Evolutionary conservation across 2,329 filamentous ascomycete genomes (phyloP).

Genomic region (Dendryphion nanum): DNA sequence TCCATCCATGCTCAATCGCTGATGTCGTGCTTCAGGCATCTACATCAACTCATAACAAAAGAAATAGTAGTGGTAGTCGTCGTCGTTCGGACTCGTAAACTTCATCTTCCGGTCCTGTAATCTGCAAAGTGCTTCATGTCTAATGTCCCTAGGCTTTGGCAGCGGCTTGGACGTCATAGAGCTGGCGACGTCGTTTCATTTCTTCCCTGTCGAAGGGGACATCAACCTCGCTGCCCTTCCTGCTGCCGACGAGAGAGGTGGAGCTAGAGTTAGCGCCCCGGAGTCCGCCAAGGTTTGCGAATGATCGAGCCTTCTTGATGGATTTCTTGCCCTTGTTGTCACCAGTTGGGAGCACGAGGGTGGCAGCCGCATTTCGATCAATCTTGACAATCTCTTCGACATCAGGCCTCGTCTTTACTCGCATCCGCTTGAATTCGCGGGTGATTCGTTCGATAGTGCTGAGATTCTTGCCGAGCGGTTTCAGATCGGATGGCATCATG

Average conservation of each 20-base stretch:
- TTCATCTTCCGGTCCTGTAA: neutral
- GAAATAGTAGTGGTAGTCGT: neutral
- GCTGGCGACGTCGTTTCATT: slow-evolving; percentile 36
- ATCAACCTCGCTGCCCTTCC: slow-evolving; percentile 32
- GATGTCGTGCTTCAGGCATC: too few species aligned
- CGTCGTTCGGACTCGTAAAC: neutral
- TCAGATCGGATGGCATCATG: slow-evolving; percentile 15
- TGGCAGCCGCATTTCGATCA: slow-evolving; percentile 19
- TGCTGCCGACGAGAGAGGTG: slow-evolving; percentile 25
- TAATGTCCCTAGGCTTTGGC: too few species aligned
- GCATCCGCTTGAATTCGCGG: slow-evolving; percentile 59
- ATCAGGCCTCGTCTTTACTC: slow-evolving; percentile 51
- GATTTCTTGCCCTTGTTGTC: slow-evolving; percentile 31
- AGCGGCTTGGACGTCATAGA: too few species aligned
- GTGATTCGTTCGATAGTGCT: slow-evolving; percentile 61
- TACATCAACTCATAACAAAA: too few species aligned
- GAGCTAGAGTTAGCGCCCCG: slow-evolving; percentile 30
- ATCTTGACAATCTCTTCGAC: slow-evolving; percentile 48
- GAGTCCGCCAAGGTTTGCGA: slow-evolving; percentile 26
- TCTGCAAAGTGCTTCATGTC: too few species aligned
- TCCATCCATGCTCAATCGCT: too few species aligned
- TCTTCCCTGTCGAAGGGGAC: slow-evolving; percentile 33
- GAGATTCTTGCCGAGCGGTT: slow-evolving; percentile 26
- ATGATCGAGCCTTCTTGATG: slow-evolving; percentile 37
- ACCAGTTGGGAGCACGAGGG: slow-evolving; percentile 13